A percentile compares a stretch with the other conserved stretches of the same genome.
Evolutionary conservation across 805 yeast genomes (phyloP).

Genomic region (Saccharomycopsis olivae): DNA sequence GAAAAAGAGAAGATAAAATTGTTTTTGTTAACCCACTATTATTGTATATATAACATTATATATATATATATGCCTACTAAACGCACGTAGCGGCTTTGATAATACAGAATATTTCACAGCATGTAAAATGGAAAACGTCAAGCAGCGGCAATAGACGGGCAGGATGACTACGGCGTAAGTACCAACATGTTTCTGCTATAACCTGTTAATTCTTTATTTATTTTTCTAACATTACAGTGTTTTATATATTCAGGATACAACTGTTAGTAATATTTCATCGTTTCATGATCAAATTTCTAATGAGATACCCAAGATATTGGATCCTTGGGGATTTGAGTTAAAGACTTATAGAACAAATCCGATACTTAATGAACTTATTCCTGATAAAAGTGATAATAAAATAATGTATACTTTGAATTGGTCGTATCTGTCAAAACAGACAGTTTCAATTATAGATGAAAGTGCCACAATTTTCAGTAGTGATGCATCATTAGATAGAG

Average conservation of each 20-base stretch:
- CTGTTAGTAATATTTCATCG: slow-evolving; percentile 52
- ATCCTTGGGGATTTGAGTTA: slow-evolving; percentile 60
- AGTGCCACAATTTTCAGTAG: slow-evolving; percentile 3
- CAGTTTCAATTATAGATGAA: slow-evolving; percentile 36
- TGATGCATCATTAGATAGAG: slow-evolving; percentile 20
- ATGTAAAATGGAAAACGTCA: no score
- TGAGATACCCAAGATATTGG: slow-evolving; percentile 49
- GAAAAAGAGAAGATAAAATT: no score
- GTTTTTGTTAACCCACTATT: no score
- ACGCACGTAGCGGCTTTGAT: no score
- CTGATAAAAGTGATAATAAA: slow-evolving; percentile 29
- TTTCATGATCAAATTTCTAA: slow-evolving; percentile 65
- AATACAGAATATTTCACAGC: no score
- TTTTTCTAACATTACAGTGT: slow-evolving; percentile 26
- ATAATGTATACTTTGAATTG: slow-evolving; percentile 41
- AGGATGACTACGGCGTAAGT: no score
- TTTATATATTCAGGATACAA: slow-evolving; percentile 32
- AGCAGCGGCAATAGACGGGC: no score
- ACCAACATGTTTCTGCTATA: no score
- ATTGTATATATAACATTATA: no score
- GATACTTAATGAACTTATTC: slow-evolving; percentile 23
- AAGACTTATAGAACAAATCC: slow-evolving; percentile 56
- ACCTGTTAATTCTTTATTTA: no score
- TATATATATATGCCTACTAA: no score
- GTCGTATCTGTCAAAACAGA: slow-evolving; percentile 37